Evolutionary conservation across 1,284 basidiomycete genomes (phyloP).

Genomic region (Papiliotrema terrestris): DNA sequence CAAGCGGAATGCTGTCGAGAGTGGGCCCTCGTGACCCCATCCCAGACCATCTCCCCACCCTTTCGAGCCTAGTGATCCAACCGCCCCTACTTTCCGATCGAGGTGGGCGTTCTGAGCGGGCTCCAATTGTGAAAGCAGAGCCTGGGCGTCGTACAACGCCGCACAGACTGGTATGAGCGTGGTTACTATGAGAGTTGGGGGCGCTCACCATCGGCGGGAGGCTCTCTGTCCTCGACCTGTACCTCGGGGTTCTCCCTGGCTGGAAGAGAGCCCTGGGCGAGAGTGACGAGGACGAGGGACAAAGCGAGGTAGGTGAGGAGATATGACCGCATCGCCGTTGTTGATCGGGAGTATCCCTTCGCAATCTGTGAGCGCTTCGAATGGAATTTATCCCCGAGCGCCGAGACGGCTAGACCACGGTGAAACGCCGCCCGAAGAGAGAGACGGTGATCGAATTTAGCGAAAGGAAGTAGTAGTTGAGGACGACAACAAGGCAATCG

Average conservation of each 20-base stretch:
- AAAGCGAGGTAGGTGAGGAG: no score
- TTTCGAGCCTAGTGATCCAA: conserved; percentile 4
- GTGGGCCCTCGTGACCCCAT: conserved; percentile 38
- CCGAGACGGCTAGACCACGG: no score
- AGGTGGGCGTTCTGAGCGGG: conserved; percentile 25
- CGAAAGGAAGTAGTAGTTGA: no score
- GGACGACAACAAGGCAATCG: no score
- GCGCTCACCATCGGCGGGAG: neutral
- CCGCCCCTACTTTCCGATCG: conserved; percentile 17
- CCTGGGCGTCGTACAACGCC: conserved; percentile 27
- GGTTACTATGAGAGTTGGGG: neutral
- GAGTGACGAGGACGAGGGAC: neutral
- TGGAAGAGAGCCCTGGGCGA: neutral
- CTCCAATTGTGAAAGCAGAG: conserved; percentile 25
- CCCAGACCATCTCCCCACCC: conserved; percentile 37
- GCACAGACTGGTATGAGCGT: conserved; percentile 13
- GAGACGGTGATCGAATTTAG: no score
- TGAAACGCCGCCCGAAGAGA: no score
- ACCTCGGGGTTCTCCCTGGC: neutral
- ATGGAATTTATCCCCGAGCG: no score
- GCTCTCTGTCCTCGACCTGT: neutral
- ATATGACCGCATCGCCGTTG: no score
- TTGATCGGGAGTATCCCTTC: no score
- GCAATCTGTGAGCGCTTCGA: no score
- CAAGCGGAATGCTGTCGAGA: conserved; percentile 24